phyloP scores from a whole-genome alignment of 1,284 basidiomycete species.

The Cutaneotrichosporon sp. region DNA sequence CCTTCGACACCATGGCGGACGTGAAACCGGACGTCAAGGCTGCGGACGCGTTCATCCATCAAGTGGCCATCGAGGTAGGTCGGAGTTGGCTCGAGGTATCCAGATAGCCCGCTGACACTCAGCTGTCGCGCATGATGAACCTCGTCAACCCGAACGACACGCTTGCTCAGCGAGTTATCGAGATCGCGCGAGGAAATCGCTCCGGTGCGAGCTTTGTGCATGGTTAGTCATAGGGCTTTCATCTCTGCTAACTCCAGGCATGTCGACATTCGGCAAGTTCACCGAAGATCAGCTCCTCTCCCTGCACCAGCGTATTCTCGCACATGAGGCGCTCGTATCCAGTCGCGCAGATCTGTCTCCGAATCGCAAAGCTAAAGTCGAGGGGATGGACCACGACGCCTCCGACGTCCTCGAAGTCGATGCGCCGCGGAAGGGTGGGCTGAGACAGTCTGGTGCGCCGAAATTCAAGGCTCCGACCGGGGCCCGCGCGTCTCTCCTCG shows the following conservation, averaged over 20 bases:
- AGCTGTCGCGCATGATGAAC: constrained; percentile 73
- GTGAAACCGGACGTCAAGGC: background rate
- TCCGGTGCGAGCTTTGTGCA: constrained; percentile 59
- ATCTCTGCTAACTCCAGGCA: constrained; percentile 53
- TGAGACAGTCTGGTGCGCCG: constrained; percentile 65
- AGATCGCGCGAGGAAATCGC: constrained; percentile 67
- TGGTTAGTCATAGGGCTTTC: constrained; percentile 45
- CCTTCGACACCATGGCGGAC: background rate
- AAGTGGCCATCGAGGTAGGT: constrained; percentile 60
- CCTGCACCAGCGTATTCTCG: constrained; percentile 57
- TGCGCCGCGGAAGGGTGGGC: constrained; percentile 65
- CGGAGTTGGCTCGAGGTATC: no score
- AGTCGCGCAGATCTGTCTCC: background rate
- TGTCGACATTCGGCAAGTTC: constrained; percentile 79
- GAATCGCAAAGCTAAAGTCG: constrained; percentile 12
- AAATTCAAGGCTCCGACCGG: constrained; percentile 65
- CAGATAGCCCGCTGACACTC: constrained; percentile 25
- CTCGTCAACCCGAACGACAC: constrained; percentile 74
- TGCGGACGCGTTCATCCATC: constrained; percentile 61
- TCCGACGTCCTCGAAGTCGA: constrained; percentile 77
- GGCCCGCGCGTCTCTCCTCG: constrained; percentile 71
- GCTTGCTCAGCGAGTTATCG: constrained; percentile 69
- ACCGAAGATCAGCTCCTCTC: constrained; percentile 60
- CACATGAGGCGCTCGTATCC: constrained; percentile 54
- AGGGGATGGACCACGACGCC: constrained; percentile 72